These are phyloP conservation scores for Smallanthus sonchifolius DNA, from an alignment of 129 eudicot species.

Conservation along the genomic window DNA sequence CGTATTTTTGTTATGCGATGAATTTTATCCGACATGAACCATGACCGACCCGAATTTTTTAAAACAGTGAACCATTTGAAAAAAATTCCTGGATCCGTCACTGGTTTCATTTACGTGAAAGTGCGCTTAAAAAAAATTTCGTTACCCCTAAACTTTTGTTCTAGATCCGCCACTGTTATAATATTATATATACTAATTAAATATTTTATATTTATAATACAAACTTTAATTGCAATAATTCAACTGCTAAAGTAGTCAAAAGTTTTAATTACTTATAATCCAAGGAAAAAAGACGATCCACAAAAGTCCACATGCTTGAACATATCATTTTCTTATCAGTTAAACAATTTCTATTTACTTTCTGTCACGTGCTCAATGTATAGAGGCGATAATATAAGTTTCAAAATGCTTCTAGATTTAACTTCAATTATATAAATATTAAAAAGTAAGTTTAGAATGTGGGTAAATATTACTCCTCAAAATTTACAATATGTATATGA, in stretches of 20 bases:
- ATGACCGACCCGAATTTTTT: no score
- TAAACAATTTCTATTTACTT: background rate
- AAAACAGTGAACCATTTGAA: no score
- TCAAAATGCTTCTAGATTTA: background rate
- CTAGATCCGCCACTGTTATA: no score
- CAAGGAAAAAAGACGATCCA: background rate
- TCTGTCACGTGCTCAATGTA: background rate
- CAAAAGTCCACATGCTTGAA: background rate
- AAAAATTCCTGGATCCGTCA: no score
- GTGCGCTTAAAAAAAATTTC: no score
- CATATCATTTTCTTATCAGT: background rate
- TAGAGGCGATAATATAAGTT: background rate
- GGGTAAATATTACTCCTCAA: no score
- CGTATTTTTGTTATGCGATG: no score
- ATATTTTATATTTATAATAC: background rate
- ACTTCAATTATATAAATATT: background rate
- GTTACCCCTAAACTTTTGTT: no score
- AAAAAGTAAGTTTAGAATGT: no score
- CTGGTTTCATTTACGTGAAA: no score
- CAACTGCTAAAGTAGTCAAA: background rate
- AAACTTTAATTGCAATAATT: background rate
- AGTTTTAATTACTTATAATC: conserved; percentile 2
- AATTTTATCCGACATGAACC: no score
- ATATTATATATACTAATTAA: background rate
- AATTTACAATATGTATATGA: no score